Conservation (phyloP, 2,329 filamentous ascomycete species). For the Teratosphaeria zuluensis region DNA sequence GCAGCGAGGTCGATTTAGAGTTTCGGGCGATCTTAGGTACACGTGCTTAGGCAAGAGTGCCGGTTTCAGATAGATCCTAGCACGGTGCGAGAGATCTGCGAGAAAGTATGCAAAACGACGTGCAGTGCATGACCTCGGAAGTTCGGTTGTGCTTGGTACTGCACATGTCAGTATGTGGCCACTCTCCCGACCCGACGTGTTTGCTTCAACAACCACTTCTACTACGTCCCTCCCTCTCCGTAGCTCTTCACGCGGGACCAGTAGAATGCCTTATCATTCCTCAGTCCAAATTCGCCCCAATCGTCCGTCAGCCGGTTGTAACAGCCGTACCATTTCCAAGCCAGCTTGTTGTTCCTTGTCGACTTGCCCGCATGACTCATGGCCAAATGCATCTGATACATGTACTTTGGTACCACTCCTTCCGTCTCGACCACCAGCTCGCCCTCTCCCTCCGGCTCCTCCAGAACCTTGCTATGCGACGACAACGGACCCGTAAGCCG, state of each 20-base stretch:
- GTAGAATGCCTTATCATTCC: constrained; percentile 52
- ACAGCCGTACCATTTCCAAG: constrained; percentile 84
- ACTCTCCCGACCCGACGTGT: not conserved
- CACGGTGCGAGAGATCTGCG: not conserved
- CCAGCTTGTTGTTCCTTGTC: constrained; percentile 69
- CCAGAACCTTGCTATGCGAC: constrained; percentile 8
- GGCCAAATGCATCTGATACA: constrained; percentile 71
- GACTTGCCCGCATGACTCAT: constrained; percentile 50
- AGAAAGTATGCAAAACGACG: not conserved
- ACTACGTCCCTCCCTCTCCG: constrained; percentile 9
- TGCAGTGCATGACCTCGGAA: no score
- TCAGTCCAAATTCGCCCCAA: constrained; percentile 68
- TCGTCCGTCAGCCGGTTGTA: constrained; percentile 86
- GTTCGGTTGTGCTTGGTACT: no score
- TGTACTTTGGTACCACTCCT: constrained; percentile 67
- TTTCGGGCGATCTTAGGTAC: not conserved
- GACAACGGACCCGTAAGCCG: constrained; percentile 45
- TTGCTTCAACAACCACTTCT: not conserved
- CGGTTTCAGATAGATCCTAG: not conserved
- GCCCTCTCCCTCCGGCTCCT: constrained; percentile 43
- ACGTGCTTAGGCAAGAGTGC: not conserved
- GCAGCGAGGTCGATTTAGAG: not conserved
- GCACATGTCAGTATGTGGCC: no score
- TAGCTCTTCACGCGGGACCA: constrained; percentile 54
- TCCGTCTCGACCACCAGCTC: constrained; percentile 79